Percentiles rank a stretch among this genome's conserved stretches.
Evolutionary conservation across 352 stramenopile genomes (phyloP).

Genomic region (Phytophthora capsici): DNA sequence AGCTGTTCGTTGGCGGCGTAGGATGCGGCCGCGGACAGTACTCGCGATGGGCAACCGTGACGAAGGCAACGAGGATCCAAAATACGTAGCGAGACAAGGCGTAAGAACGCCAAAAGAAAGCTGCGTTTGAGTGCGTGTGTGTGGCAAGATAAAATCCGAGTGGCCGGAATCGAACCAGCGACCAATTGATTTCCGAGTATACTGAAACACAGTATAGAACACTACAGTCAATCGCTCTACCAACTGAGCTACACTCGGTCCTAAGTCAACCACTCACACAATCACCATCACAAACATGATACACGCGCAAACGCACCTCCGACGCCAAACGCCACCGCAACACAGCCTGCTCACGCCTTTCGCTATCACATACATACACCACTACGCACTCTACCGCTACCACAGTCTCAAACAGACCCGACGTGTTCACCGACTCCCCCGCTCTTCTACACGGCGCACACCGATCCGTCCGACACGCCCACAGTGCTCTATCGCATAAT

Average conservation of each 20-base stretch:
- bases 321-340: too few species aligned
- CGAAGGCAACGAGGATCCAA: too few species aligned
- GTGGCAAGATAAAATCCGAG: too few species aligned
- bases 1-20: too few species aligned
- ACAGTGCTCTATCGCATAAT: neutral
- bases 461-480: neutral
- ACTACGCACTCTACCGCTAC: neutral
- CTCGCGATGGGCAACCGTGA: too few species aligned
- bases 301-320: too few species aligned
- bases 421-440: neutral
- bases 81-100: too few species aligned
- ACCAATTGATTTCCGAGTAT: neutral
- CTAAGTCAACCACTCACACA: neutral
- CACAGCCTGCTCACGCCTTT: neutral
- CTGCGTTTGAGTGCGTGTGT: too few species aligned
- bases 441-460: neutral
- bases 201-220: constrained; percentile 2
- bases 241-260: neutral
- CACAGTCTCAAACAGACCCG: neutral
- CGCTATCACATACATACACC: neutral
- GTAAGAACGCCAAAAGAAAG: too few species aligned
- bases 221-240: constrained; percentile 4
- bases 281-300: neutral
- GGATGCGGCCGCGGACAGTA: too few species aligned
- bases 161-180: neutral